Conservation (phyloP, 2,329 filamentous ascomycete species). For the Ambrosiella xylebori region DNA sequence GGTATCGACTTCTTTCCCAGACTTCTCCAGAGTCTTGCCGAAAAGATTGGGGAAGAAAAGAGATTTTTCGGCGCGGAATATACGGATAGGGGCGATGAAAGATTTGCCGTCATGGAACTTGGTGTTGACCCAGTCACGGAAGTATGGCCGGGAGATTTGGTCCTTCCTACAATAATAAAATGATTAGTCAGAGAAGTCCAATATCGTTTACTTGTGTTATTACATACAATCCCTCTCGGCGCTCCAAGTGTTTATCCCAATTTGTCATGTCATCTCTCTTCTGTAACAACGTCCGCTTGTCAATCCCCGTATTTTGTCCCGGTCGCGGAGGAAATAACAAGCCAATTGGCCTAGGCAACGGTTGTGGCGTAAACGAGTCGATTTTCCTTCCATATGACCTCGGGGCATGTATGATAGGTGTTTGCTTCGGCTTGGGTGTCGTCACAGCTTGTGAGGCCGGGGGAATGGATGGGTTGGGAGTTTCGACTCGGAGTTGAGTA, state of each 20-base stretch:
- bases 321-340: constrained; percentile 53
- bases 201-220: too few species aligned
- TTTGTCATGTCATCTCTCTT: constrained; percentile 65
- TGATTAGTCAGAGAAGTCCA: not conserved
- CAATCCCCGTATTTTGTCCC: constrained; percentile 70
- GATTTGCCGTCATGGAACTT: constrained; percentile 74
- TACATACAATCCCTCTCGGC: constrained; percentile 55
- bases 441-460: not conserved
- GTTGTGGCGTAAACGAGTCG: constrained; percentile 39
- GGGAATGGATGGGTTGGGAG: constrained; percentile 6
- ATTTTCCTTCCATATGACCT: constrained; percentile 40
- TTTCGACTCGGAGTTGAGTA: constrained; percentile 28
- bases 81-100: constrained; percentile 67
- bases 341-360: constrained; percentile 61
- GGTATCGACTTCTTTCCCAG: constrained; percentile 42
- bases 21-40: constrained; percentile 56
- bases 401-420: constrained; percentile 36
- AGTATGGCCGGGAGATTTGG: constrained; percentile 75
- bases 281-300: constrained; percentile 48
- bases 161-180: constrained; percentile 35
- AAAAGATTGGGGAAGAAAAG: constrained; percentile 88
- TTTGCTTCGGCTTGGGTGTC: constrained; percentile 15
- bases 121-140: constrained; percentile 86
- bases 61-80: constrained; percentile 67
- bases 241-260: constrained; percentile 66